Evolutionary conservation across 352 stramenopile species (phyloP).

Genomic region (Globisporangium cederbergense): DNA sequence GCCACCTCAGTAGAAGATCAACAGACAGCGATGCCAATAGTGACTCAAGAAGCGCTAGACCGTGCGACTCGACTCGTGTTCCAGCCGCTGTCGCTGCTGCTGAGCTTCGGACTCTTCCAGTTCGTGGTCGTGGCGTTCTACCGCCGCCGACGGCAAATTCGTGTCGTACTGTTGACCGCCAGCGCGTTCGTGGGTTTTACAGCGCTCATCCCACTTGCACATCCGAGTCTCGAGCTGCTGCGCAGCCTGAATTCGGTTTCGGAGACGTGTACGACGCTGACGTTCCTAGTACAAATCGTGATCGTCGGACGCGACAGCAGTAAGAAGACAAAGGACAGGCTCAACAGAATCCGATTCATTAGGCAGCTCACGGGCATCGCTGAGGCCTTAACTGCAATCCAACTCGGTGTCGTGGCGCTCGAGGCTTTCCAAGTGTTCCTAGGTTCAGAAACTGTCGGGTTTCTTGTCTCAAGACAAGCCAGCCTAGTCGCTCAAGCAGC

Average conservation of each 20-base stretch:
- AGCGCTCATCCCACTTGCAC: slow-evolving; percentile 21
- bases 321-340: slow-evolving; percentile 17
- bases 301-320: slow-evolving; percentile 24
- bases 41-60: too few species aligned
- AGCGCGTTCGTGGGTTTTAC: slow-evolving; percentile 19
- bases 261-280: slow-evolving; percentile 27
- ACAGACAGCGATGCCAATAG: not conserved
- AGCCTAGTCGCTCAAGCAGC: slow-evolving; percentile 23
- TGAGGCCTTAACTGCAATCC: slow-evolving; percentile 17
- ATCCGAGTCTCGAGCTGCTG: slow-evolving; percentile 15
- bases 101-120: slow-evolving; percentile 3
- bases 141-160: slow-evolving; percentile 12
- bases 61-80: not conserved
- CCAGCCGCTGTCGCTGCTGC: not conserved
- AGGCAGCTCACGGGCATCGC: slow-evolving; percentile 17
- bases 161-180: slow-evolving; percentile 6
- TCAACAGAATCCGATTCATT: slow-evolving; percentile 16
- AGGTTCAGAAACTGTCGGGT: not conserved
- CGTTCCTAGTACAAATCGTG: slow-evolving; percentile 31
- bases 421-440: not conserved
- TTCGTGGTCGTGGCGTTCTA: slow-evolving; percentile 14
- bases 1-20: not conserved
- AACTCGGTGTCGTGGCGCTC: not conserved
- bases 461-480: not conserved
- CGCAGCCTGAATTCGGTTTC: slow-evolving; percentile 26